Conservation (phyloP, 1,284 basidiomycete genomes). For the Fomitopsis palustris region DNA sequence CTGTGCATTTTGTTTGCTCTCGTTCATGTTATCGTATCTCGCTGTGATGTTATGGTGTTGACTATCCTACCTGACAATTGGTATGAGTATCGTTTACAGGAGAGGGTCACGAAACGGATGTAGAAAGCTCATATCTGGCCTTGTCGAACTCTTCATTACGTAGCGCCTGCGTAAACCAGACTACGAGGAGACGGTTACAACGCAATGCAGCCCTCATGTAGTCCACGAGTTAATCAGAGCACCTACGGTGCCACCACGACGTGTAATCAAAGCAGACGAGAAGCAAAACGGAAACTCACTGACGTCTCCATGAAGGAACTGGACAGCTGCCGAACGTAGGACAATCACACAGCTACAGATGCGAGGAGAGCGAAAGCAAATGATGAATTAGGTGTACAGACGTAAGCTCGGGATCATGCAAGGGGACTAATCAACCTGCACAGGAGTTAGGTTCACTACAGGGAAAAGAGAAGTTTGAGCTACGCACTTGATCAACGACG, state of each 20-base stretch:
- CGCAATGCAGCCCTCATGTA: constrained; percentile 7
- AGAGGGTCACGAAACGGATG: background rate
- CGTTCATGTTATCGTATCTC: background rate
- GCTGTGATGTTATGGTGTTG: background rate
- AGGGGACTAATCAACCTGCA: constrained; percentile 86
- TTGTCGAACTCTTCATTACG: constrained; percentile 56
- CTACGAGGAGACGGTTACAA: constrained; percentile 42
- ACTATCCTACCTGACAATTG: background rate
- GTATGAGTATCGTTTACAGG: background rate
- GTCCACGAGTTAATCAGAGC: constrained; percentile 16
- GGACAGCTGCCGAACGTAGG: background rate
- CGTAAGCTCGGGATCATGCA: constrained; percentile 48
- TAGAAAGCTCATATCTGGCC: constrained; percentile 74
- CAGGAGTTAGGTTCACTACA: background rate
- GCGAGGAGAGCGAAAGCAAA: constrained; percentile 4
- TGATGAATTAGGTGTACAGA: constrained; percentile 21
- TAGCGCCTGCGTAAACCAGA: constrained; percentile 45
- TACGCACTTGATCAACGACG: constrained; percentile 89
- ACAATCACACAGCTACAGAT: background rate
- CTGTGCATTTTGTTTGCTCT: background rate
- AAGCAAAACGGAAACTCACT: constrained; percentile 29
- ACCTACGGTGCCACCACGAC: constrained; percentile 57
- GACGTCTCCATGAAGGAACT: background rate
- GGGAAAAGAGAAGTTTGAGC: background rate
- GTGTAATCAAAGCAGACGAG: constrained; percentile 48